Evolutionary conservation across 208 protist genomes (phyloP), one percentile per base, ranked within the genome.

Genomic region (Wallacemonas collosoma): DNA sequence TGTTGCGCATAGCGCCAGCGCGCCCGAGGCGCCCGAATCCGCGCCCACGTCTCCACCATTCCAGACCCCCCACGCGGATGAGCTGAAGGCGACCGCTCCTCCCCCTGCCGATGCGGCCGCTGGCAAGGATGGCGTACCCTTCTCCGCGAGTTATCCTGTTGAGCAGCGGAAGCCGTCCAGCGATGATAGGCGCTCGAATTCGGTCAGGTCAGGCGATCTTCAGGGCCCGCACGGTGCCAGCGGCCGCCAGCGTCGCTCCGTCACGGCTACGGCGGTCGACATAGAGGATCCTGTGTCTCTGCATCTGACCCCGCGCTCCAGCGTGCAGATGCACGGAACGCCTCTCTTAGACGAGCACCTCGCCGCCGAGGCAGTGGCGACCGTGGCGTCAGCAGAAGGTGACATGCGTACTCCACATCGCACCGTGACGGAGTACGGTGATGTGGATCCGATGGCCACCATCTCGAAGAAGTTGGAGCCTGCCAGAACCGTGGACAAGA

Each of bases 1-100:
- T 57, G 79, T 88, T 0, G 72, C 71, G n/a, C 44, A 68, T 38
- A 77, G 71, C 55, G 74, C 76, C 14, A 39, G 67, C 12, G 62
- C 53, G 39, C 70, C 53, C 56, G 56, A 15, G 56, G 40, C 54
- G 68, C 47, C 6, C 56, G 62, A 39, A 45, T 71, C 63, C 43
- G 58, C 61, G 61, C 38, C 26, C 26, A 12, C 61, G 26, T 66
- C 61, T 6, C 15, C 61, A 43, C 61, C 61, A 6, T 38, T 41
- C 1, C 15, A 26, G 26, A 0, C 26, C 26, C 26, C 26, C 26
- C 26, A 26, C 26, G 26, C 26, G 26, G 26, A 26, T 26, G 26
- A 26, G 26, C 26, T 1, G 26, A 26, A 26, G 26, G 26, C 26
- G 26, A 26, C 26, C 26, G 26, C 26, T 26, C 26, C 26, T 26